Conservation (phyloP, 805 yeast genomes). For the Wickerhamomyces queroliae region DNA sequence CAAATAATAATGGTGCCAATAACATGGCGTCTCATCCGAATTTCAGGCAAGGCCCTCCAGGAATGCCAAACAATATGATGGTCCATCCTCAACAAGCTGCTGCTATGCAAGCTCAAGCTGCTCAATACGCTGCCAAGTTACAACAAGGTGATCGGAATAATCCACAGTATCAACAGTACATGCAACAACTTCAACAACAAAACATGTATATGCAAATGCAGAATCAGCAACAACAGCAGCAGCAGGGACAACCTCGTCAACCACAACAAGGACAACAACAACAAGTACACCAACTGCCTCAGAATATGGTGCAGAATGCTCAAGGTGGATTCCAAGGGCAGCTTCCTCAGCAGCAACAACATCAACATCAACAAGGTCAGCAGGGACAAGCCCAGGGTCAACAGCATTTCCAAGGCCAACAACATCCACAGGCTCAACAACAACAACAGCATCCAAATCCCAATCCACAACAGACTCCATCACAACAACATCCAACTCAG, state of each 20-base stretch:
- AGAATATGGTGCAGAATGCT: neutral
- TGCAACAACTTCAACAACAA: neutral
- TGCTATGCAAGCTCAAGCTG: slow-evolving; percentile 11
- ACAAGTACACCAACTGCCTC: slow-evolving; percentile 5
- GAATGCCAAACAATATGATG: slow-evolving; percentile 3
- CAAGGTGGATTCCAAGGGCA: slow-evolving; percentile 1
- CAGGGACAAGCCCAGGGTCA: neutral
- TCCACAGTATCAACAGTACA: slow-evolving; percentile 5
- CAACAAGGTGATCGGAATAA: slow-evolving; percentile 6
- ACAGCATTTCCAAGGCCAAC: slow-evolving; percentile 6
- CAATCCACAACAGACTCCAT: slow-evolving; percentile 1
- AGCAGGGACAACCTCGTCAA: slow-evolving; percentile 3
- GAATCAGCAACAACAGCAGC: slow-evolving; percentile 3
- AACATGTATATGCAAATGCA: neutral
- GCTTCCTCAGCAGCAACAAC: slow-evolving; percentile 2
- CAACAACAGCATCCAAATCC: slow-evolving; percentile 1
- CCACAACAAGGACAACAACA: slow-evolving; percentile 5
- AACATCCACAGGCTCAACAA: slow-evolving; percentile 2
- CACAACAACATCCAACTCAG: slow-evolving; percentile 4
- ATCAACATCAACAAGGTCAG: slow-evolving; percentile 2
- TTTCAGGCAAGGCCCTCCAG: no score
- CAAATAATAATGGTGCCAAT: neutral
- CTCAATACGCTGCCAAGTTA: slow-evolving; percentile 11
- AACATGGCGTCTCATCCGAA: neutral
- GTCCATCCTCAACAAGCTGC: slow-evolving; percentile 12